These are phyloP conservation scores for Pyrrhoderma lamaoense DNA, from an alignment of 1,284 basidiomycete species.

Conservation along the genomic window DNA sequence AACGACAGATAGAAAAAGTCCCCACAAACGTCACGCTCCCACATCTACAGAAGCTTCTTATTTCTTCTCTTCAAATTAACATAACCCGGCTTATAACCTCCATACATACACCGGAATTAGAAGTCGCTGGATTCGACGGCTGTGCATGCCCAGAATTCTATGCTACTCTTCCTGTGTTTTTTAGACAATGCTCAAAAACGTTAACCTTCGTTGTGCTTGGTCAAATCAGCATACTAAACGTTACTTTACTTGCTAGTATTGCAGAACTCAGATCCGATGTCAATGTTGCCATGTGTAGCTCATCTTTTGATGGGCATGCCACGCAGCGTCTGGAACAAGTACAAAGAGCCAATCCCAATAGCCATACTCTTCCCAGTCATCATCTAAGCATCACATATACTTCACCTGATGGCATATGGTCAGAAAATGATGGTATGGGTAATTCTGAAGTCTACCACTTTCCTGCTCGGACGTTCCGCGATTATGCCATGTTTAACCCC, in stretches of 20 bases:
- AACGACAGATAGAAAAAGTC: not conserved
- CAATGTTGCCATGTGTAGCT: slow-evolving; percentile 3
- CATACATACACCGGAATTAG: slow-evolving; percentile 3
- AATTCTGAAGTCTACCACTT: not conserved
- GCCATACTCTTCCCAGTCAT: not conserved
- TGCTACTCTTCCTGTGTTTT: not conserved
- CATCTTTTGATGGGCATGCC: slow-evolving; percentile 12
- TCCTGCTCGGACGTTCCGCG: slow-evolving; percentile 1
- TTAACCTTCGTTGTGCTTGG: slow-evolving; percentile 4
- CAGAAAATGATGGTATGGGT: not conserved
- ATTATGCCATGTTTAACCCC: not conserved
- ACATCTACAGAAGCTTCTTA: slow-evolving; percentile 1
- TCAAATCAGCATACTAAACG: slow-evolving; percentile 3
- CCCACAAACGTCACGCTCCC: slow-evolving; percentile 3
- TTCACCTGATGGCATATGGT: slow-evolving; percentile 11
- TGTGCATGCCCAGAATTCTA: not conserved
- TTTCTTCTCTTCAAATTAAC: slow-evolving; percentile 8
- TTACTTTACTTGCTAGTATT: slow-evolving; percentile 2
- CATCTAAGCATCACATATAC: slow-evolving; percentile 6
- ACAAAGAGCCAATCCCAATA: not conserved
- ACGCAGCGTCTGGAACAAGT: not conserved
- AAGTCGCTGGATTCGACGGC: slow-evolving; percentile 8
- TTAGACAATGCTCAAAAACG: slow-evolving; percentile 5
- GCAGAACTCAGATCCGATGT: not conserved
- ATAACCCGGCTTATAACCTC: not conserved